Percentiles rank a stretch among this genome's conserved stretches.
Conservation (phyloP, 495 filamentous ascomycete genomes). For the Xylaria curta region DNA sequence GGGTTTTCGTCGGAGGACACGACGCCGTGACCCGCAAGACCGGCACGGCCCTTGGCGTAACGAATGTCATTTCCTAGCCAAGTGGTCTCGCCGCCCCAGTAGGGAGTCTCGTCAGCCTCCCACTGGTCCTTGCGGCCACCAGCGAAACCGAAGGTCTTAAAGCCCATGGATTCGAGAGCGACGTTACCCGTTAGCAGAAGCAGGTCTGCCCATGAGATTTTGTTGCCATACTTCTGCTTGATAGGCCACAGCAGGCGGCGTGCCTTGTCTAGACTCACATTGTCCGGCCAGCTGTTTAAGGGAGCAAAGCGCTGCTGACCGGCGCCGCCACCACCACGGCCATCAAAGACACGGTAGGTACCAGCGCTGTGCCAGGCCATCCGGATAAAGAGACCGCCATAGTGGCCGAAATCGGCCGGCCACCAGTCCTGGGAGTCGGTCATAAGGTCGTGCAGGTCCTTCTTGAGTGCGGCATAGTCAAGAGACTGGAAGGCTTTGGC, state of each 20-base stretch:
- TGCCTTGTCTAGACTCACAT: slow-evolving; percentile 76
- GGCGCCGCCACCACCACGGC: slow-evolving; percentile 72
- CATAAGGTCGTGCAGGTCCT: slow-evolving; percentile 69
- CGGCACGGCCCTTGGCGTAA: slow-evolving; percentile 58
- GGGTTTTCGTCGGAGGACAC: slow-evolving; percentile 55
- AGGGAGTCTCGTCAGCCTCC: slow-evolving; percentile 74
- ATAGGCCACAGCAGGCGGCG: slow-evolving; percentile 78
- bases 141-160: slow-evolving; percentile 74
- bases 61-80: slow-evolving; percentile 75
- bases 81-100: slow-evolving; percentile 75
- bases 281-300: slow-evolving; percentile 82
- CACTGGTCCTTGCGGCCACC: slow-evolving; percentile 72
- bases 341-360: slow-evolving; percentile 74
- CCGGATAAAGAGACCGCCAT: slow-evolving; percentile 76
- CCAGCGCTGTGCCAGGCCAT: slow-evolving; percentile 81
- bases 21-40: slow-evolving; percentile 50
- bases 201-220: slow-evolving; percentile 79
- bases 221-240: slow-evolving; percentile 82
- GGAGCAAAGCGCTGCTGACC: slow-evolving; percentile 78
- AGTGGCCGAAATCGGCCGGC: slow-evolving; percentile 80
- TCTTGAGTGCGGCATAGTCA: slow-evolving; percentile 74
- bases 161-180: slow-evolving; percentile 75
- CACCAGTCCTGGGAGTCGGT: slow-evolving; percentile 79
- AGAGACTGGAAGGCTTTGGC: slow-evolving; percentile 70
- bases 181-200: slow-evolving; percentile 74